Percentiles rank a stretch among this genome's conserved stretches.
Conservation (phyloP, 805 yeast genomes). For the Teunomyces barrocoloradensis region DNA sequence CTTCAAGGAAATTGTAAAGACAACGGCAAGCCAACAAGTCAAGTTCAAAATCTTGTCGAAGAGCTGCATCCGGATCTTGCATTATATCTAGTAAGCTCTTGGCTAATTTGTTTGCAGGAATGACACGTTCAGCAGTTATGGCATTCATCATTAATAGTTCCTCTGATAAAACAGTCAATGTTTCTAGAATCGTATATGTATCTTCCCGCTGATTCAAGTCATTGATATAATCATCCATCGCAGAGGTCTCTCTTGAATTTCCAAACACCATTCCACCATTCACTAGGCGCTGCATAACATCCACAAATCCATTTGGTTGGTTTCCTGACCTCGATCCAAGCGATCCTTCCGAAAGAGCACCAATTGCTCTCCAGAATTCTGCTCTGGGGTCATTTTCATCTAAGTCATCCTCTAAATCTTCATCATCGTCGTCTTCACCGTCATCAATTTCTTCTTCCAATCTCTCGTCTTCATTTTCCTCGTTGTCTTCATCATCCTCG, state of each 20-base stretch:
- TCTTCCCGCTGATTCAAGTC: conserved; percentile 49
- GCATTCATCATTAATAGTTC: conserved; percentile 67
- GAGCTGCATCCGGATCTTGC: conserved; percentile 46
- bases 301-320: conserved; percentile 21
- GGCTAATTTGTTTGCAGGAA: conserved; percentile 60
- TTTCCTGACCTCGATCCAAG: not conserved
- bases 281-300: conserved; percentile 34
- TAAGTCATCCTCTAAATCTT: conserved; percentile 12
- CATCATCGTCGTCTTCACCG: conserved; percentile 10
- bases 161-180: conserved; percentile 63
- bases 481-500: conserved; percentile 8
- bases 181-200: conserved; percentile 60
- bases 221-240: conserved; percentile 33
- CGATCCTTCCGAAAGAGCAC: conserved; percentile 15
- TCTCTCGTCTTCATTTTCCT: conserved; percentile 6
- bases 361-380: conserved; percentile 27
- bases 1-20: conserved; percentile 75
- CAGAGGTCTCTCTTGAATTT: conserved; percentile 22
- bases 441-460: conserved; percentile 9
- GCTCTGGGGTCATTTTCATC: conserved; percentile 18
- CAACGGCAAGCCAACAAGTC: conserved; percentile 83
- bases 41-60: conserved; percentile 67
- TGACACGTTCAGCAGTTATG: conserved; percentile 55
- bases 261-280: conserved; percentile 20
- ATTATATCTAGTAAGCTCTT: conserved; percentile 56